Conservation (phyloP, 2,329 filamentous ascomycete species). For the Aspergillus niger region DNA sequence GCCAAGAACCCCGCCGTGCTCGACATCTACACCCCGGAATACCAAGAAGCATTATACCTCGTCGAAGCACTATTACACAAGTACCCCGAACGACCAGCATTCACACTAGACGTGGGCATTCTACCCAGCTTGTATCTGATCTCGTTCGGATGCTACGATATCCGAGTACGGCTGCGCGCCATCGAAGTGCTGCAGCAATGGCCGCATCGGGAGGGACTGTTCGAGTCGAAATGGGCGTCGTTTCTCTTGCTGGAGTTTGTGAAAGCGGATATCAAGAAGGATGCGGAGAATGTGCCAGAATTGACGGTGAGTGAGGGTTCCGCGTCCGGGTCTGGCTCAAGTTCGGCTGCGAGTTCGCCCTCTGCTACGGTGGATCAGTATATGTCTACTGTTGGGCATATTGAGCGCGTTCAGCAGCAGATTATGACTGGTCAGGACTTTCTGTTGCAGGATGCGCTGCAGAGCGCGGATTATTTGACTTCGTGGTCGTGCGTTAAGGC, state of each 20-base stretch:
- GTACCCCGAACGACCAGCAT: not conserved
- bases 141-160: not conserved
- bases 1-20: not conserved
- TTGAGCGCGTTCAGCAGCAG: not conserved
- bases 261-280: not conserved
- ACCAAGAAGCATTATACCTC: not conserved
- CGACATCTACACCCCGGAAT: not conserved
- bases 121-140: not conserved
- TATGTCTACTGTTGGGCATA: not conserved
- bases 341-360: not conserved
- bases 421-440: not conserved
- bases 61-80: not conserved
- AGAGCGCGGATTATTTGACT: not conserved
- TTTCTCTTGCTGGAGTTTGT: not conserved
- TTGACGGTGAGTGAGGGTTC: not conserved
- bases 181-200: not conserved
- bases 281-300: not conserved
- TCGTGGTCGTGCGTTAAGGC: not conserved
- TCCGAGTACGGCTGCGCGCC: not conserved
- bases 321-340: not conserved
- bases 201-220: slow-evolving; percentile 5
- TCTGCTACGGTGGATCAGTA: not conserved
- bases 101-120: not conserved
- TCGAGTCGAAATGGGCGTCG: slow-evolving; percentile 4
- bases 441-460: not conserved